Evolutionary conservation across 495 filamentous ascomycete species (phyloP), one percentile per base, ranked within the genome.

Genomic region (Platismatia glauca): DNA sequence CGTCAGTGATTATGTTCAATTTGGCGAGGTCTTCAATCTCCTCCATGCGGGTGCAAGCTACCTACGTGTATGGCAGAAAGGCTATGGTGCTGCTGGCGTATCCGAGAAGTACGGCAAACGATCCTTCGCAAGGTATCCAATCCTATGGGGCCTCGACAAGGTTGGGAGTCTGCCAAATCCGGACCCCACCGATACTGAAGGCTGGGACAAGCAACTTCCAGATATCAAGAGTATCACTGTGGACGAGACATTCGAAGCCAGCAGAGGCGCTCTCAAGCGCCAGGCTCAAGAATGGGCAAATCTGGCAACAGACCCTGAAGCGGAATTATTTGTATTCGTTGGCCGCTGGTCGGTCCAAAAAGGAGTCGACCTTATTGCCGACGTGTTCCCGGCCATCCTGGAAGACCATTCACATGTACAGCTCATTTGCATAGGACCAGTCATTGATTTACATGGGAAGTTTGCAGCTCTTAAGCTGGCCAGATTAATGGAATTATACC

Each of bases 291-390:
- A 89, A 72, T 91, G 88, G 88, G 88, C 88, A 35, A 84, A 84
- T 9, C 76, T 91, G 0, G 74, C 87, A 1, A 78, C 83, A 58
- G 81, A 85, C 59, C 79, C 86, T 12, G 76, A 82, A 41, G 88
- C 88, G 5, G 88, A 91, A 63, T 77, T 91, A 29, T 79, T 90
- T 64, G 88, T 90, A 15, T 91, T 91, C 66, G 88, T 91, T 46
- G 88, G 88, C 48, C 81, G 88, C 55, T 91, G 88, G 88, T 87
- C 84, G 7, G 83, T 86, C 78, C 88, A 91, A 68, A 91, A 90
- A 69, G 88, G 88, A 37, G 78, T 90, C 57, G 88, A 91, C 70
- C 76, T 90, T 16, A 90, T 91, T 63, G 88, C 88, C 27, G 88
- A 91, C 69, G 82, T 90, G 18, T 85, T 89, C 73, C 86, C 88